Conservation (phyloP, 179 eudicot genomes). For the Actinidia arguta region DNA sequence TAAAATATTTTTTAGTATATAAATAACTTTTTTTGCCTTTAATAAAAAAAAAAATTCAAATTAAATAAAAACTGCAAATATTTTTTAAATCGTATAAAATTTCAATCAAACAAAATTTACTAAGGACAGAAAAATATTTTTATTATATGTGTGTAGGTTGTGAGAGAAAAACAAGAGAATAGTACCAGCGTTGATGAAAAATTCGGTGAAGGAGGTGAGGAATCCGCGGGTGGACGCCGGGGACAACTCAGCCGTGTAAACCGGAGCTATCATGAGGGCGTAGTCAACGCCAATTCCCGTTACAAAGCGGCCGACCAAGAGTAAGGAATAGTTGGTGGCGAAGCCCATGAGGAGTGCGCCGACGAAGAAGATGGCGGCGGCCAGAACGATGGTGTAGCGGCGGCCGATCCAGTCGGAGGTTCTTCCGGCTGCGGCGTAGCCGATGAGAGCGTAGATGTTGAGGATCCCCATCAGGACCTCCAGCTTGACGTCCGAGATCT, state of each 20-base stretch:
- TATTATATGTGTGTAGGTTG: too few relatives aligned
- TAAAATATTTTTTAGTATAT: too few relatives aligned
- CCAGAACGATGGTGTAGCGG: conserved; percentile 48
- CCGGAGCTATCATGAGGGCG: conserved; percentile 55
- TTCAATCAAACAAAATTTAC: too few relatives aligned
- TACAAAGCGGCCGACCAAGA: conserved; percentile 52
- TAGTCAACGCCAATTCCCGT: conserved; percentile 57
- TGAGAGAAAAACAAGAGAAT: neutral
- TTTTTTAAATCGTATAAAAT: too few relatives aligned
- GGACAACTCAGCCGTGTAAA: conserved; percentile 57
- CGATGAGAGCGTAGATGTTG: conserved; percentile 43
- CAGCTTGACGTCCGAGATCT: conserved; percentile 29
- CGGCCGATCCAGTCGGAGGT: conserved; percentile 60
- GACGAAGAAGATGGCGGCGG: conserved; percentile 44
- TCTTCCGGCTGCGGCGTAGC: conserved; percentile 54
- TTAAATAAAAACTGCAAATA: too few relatives aligned
- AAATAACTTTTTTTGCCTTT: too few relatives aligned
- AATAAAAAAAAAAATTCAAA: too few relatives aligned
- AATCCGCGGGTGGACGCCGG: conserved; percentile 57
- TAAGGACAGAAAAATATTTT: too few relatives aligned
- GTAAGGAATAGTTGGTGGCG: conserved; percentile 49
- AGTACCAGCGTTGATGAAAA: conserved; percentile 52
- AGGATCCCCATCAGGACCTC: conserved; percentile 53
- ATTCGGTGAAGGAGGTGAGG: conserved; percentile 61
- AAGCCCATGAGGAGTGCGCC: conserved; percentile 61